phyloP scores from a whole-genome alignment of 495 filamentous ascomycete species.

The Xylaria scruposa region DNA sequence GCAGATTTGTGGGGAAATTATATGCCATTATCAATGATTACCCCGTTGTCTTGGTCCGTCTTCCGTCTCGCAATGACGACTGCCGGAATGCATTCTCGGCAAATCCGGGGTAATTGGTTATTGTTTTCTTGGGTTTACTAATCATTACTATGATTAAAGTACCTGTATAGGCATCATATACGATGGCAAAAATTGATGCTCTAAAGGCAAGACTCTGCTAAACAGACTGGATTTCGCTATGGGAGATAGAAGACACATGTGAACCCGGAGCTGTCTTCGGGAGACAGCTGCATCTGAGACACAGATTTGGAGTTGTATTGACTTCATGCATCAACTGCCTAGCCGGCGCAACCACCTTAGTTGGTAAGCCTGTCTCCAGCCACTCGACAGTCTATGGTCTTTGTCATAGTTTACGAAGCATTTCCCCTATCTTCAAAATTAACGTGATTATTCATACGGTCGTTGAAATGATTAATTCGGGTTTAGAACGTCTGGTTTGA shows the following conservation, averaged over 20 bases:
- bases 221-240: not conserved
- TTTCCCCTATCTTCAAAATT: not conserved
- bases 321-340: not conserved
- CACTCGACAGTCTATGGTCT: not conserved
- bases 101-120: not conserved
- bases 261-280: not conserved
- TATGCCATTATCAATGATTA: not conserved
- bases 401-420: not conserved
- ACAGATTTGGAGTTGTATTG: not conserved
- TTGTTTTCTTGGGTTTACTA: not conserved
- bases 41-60: not conserved
- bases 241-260: not conserved
- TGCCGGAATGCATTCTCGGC: slow-evolving; percentile 1
- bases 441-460: not conserved
- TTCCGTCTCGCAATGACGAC: not conserved
- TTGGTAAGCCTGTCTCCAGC: not conserved
- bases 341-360: not conserved
- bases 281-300: not conserved
- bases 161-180: not conserved
- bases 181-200: not conserved
- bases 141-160: not conserved
- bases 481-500: not conserved
- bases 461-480: not conserved
- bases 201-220: not conserved
- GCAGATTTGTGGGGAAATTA: not conserved